Conservation (phyloP, 768 basidiomycete species). For the Russula vinacea region DNA sequence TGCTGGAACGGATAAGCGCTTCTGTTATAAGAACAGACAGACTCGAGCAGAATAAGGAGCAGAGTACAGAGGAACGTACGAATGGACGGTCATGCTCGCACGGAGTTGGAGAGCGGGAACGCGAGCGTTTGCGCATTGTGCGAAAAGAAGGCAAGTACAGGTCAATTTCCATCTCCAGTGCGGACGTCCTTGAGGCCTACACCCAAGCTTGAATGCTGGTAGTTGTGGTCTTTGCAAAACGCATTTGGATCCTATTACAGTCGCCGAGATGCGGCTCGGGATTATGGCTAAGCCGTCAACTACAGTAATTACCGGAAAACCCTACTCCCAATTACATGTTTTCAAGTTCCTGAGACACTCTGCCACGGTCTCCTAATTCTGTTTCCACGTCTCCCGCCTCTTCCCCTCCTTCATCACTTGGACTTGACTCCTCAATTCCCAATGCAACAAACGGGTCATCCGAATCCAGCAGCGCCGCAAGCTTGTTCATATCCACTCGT, state of each 20-base stretch:
- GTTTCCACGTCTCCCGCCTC: not conserved
- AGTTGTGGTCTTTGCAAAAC: not conserved
- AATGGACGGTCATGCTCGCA: conserved; percentile 50
- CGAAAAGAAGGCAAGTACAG: conserved; percentile 48
- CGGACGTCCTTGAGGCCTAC: not conserved
- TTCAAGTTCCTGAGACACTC: no score
- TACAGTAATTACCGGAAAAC: no score
- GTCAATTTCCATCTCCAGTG: conserved; percentile 54
- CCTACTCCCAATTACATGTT: no score
- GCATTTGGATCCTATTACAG: not conserved
- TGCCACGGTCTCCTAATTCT: not conserved
- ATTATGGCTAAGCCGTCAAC: not conserved
- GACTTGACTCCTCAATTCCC: conserved; percentile 3
- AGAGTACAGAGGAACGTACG: conserved; percentile 39
- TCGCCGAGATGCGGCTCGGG: not conserved
- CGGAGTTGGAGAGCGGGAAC: conserved; percentile 34
- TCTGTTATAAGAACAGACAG: conserved; percentile 40
- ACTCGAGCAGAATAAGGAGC: conserved; percentile 1
- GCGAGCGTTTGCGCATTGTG: conserved; percentile 33
- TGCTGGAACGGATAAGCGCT: conserved; percentile 45
- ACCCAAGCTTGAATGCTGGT: not conserved
- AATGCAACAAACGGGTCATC: conserved; percentile 9
- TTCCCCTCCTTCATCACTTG: conserved; percentile 1
- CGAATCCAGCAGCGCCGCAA: conserved; percentile 47
- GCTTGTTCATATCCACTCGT: conserved; percentile 56